Evolutionary conservation across 371 early-diverging fungal species (phyloP).

Genomic region (Mucor piriformis): DNA sequence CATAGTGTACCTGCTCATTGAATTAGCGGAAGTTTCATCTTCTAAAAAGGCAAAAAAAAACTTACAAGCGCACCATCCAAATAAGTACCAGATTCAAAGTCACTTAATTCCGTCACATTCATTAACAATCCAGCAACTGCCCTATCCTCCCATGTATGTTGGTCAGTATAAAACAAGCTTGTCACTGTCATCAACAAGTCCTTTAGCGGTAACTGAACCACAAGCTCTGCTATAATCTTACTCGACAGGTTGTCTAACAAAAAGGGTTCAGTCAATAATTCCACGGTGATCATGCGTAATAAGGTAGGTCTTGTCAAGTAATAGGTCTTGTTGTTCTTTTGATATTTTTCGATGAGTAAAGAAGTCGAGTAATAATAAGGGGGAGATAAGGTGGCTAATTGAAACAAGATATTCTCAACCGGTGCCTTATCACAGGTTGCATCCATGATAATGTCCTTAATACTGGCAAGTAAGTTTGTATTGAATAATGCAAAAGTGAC

Average conservation of each 20-base stretch:
- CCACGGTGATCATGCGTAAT: not conserved
- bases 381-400: constrained; percentile 8
- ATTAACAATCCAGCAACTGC: constrained; percentile 33
- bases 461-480: not conserved
- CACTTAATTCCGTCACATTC: constrained; percentile 35
- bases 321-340: not conserved
- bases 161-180: not conserved
- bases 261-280: constrained; percentile 28
- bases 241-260: constrained; percentile 20
- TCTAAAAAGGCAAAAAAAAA: too few relatives aligned
- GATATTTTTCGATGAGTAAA: constrained; percentile 2
- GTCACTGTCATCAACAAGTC: constrained; percentile 13
- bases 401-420: constrained; percentile 7
- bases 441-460: not conserved
- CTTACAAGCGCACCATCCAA: constrained; percentile 14
- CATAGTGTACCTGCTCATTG: too few relatives aligned
- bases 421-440: not conserved
- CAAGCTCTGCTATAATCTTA: not conserved
- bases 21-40: too few relatives aligned
- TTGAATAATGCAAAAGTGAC: constrained; percentile 15
- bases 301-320: constrained; percentile 12
- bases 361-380: constrained; percentile 20
- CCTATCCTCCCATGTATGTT: constrained; percentile 7
- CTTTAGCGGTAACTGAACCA: constrained; percentile 12
- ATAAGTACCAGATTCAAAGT: constrained; percentile 18